Conservation (phyloP, 2,329 filamentous ascomycete genomes). For the Acarospora socialis region DNA sequence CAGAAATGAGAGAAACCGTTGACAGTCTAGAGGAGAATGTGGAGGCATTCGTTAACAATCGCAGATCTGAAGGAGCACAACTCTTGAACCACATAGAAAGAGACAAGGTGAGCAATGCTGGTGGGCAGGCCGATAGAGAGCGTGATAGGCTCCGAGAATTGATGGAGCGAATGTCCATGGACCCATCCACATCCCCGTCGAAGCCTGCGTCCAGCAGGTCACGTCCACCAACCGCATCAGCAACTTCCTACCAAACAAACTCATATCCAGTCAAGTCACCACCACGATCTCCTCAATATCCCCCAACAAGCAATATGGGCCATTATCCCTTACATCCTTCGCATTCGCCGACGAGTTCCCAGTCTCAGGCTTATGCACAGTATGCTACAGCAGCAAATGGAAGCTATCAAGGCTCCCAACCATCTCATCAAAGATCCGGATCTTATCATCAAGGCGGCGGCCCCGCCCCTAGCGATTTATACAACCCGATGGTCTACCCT, state of each 20-base stretch:
- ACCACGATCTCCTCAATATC: slow-evolving; percentile 4
- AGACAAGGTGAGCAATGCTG: slow-evolving; percentile 47
- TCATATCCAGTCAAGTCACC: slow-evolving; percentile 16
- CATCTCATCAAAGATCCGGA: slow-evolving; percentile 11
- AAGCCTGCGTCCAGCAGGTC: slow-evolving; percentile 28
- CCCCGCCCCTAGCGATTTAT: slow-evolving; percentile 28
- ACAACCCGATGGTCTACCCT: slow-evolving; percentile 38
- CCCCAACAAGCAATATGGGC: too few relatives aligned
- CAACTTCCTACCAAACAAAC: slow-evolving; percentile 31
- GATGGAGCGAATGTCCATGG: slow-evolving; percentile 82
- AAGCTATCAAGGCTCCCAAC: too few relatives aligned
- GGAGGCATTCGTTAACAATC: slow-evolving; percentile 90
- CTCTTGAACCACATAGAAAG: slow-evolving; percentile 79
- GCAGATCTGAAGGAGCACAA: slow-evolving; percentile 78
- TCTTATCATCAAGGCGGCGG: slow-evolving; percentile 28
- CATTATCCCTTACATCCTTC: slow-evolving; percentile 2
- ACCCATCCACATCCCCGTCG: slow-evolving; percentile 28
- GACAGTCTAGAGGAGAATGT: slow-evolving; percentile 91
- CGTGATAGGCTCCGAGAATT: slow-evolving; percentile 71
- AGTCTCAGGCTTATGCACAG: too few relatives aligned
- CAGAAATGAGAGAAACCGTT: slow-evolving; percentile 89
- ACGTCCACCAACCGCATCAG: slow-evolving; percentile 23
- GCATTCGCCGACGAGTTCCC: too few relatives aligned
- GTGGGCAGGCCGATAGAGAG: slow-evolving; percentile 61
- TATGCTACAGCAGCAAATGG: too few relatives aligned